Evolutionary conservation across 106 monocot genomes (phyloP).

Genomic region (Apostasia ramifera): DNA sequence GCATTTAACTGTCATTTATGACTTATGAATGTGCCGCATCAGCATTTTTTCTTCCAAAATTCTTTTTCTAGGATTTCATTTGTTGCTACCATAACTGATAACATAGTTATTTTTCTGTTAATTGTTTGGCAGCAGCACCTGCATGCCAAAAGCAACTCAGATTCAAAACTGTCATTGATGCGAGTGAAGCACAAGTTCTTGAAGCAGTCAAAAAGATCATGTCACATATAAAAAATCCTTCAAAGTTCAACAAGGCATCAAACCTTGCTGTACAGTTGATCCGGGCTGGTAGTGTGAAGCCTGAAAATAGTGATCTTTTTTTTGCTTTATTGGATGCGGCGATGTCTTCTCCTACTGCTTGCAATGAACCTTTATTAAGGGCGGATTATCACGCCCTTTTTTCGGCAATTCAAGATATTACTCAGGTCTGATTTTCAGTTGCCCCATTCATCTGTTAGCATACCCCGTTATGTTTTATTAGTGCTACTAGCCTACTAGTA

Average conservation of each 20-base stretch:
- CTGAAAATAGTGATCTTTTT: constrained; percentile 66
- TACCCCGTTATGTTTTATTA: too few species aligned
- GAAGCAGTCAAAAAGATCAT: constrained; percentile 95
- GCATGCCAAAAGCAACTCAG: constrained; percentile 53
- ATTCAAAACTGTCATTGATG: constrained; percentile 81
- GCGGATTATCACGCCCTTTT: constrained; percentile 75
- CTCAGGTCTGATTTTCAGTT: constrained; percentile 43
- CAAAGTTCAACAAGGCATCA: constrained; percentile 95
- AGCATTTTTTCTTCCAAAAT: background rate
- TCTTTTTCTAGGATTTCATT: background rate
- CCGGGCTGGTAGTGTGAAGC: constrained; percentile 78
- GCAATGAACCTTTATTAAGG: constrained; percentile 56
- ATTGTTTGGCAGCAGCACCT: constrained; percentile 5
- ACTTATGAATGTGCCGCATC: background rate
- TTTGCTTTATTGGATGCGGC: constrained; percentile 69
- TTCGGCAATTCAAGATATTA: constrained; percentile 52
- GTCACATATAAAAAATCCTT: constrained; percentile 85
- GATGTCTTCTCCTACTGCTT: constrained; percentile 61
- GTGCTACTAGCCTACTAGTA: too few species aligned
- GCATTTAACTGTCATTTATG: background rate
- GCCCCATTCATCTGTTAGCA: too few species aligned
- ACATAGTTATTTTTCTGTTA: background rate
- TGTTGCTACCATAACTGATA: background rate
- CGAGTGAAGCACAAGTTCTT: constrained; percentile 56
- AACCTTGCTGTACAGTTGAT: constrained; percentile 85